A percentile compares a stretch with the other conserved stretches of the same genome.
Evolutionary conservation across 192 early-diverging fungal genomes (phyloP).

Genomic region (Backusella mclennaniae): DNA sequence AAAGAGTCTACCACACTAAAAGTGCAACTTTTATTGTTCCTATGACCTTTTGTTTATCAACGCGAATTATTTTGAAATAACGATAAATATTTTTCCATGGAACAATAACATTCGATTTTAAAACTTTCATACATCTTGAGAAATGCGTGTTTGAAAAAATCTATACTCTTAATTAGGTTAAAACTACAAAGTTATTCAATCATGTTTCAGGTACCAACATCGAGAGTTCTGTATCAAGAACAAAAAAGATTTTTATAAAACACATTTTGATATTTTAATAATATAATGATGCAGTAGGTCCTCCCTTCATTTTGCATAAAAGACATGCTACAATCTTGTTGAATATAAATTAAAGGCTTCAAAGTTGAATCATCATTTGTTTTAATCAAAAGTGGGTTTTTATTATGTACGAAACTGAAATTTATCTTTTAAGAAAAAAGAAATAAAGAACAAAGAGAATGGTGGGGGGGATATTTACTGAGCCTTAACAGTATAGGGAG

Average conservation of each 20-base stretch:
- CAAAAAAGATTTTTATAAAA: neutral
- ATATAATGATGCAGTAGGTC: neutral
- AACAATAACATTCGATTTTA: neutral
- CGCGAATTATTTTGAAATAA: neutral
- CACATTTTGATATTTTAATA: neutral
- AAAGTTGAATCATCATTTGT: too few species aligned
- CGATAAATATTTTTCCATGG: neutral
- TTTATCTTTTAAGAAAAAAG: neutral
- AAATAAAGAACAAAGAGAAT: neutral
- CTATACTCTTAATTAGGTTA: neutral
- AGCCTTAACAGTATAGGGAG: slow-evolving; percentile 21
- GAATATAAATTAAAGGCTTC: neutral
- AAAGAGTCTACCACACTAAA: too few species aligned
- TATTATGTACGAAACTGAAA: neutral
- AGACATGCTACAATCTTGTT: too few species aligned
- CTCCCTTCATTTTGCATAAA: neutral
- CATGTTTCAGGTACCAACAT: neutral
- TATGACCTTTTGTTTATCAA: neutral
- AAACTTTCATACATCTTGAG: neutral
- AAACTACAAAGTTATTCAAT: neutral
- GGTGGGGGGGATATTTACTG: neutral
- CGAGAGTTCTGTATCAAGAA: neutral
- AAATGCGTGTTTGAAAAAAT: neutral
- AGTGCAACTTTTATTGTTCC: neutral
- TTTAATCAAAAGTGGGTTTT: neutral